phyloP scores from a whole-genome alignment of 805 yeast species.

The Metschnikowia gelsemii region DNA sequence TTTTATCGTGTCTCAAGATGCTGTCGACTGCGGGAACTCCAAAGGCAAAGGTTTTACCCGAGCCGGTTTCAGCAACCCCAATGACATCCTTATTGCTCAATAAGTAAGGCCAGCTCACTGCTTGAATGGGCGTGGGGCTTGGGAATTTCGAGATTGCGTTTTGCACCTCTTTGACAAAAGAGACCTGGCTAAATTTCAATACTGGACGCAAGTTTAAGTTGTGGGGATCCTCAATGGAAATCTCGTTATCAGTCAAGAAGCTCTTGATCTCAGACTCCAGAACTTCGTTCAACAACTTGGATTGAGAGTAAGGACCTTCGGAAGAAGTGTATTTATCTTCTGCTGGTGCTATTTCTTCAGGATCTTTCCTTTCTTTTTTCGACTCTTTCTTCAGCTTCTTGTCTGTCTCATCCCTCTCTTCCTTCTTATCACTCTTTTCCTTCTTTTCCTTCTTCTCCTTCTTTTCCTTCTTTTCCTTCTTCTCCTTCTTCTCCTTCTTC shows the following conservation, averaged over 20 bases:
- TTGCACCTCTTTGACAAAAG: constrained; percentile 52
- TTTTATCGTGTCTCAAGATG: constrained; percentile 45
- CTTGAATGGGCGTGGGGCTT: constrained; percentile 93
- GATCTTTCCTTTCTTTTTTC: neutral
- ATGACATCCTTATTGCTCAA: constrained; percentile 78
- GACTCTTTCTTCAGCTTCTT: constrained; percentile 39
- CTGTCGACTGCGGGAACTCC: constrained; percentile 94
- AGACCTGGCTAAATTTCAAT: constrained; percentile 62
- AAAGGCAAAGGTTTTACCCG: constrained; percentile 96
- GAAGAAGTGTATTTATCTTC: constrained; percentile 5
- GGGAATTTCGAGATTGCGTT: constrained; percentile 69
- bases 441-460: constrained; percentile 25
- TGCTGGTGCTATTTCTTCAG: constrained; percentile 1
- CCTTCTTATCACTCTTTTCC: constrained; percentile 25
- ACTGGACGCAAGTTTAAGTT: constrained; percentile 60
- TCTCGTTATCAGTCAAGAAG: constrained; percentile 70
- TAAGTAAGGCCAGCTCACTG: constrained; percentile 91
- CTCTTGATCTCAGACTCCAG: constrained; percentile 57
- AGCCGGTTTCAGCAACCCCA: constrained; percentile 98
- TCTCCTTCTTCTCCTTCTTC: constrained; percentile 23
- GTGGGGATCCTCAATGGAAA: constrained; percentile 71
- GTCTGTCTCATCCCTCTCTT: constrained; percentile 24
- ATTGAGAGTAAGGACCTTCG: constrained; percentile 35
- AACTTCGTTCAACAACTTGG: constrained; percentile 36
- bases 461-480: constrained; percentile 19